Conservation (phyloP, 495 filamentous ascomycete genomes). For the Aspergillus bertholletiae region DNA sequence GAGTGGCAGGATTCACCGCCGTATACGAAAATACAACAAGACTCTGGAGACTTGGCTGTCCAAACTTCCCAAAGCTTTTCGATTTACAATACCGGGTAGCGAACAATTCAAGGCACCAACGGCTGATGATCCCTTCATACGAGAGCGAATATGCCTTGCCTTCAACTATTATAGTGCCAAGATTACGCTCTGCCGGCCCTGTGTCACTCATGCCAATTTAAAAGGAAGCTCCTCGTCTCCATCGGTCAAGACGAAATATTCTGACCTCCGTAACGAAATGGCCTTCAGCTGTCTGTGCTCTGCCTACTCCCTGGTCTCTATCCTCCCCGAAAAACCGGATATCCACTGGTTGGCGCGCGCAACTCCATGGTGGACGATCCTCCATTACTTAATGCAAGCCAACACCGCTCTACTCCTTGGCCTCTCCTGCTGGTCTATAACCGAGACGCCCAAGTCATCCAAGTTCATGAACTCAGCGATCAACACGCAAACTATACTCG, state of each 20-base stretch:
- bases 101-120: slow-evolving; percentile 6
- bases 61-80: slow-evolving; percentile 42
- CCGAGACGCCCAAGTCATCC: neutral
- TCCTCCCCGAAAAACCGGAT: slow-evolving; percentile 43
- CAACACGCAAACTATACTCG: slow-evolving; percentile 31
- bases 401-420: slow-evolving; percentile 55
- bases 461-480: neutral
- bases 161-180: slow-evolving; percentile 54
- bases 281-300: slow-evolving; percentile 54
- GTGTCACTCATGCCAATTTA: slow-evolving; percentile 33
- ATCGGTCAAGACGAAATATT: slow-evolving; percentile 16
- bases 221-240: slow-evolving; percentile 31
- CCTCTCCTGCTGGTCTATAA: slow-evolving; percentile 29
- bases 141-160: slow-evolving; percentile 39
- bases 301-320: slow-evolving; percentile 46
- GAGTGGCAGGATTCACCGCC: slow-evolving; percentile 49
- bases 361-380: slow-evolving; percentile 58
- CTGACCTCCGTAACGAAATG: slow-evolving; percentile 46
- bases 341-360: slow-evolving; percentile 40
- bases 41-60: slow-evolving; percentile 50
- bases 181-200: slow-evolving; percentile 58
- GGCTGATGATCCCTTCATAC: slow-evolving; percentile 7
- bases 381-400: slow-evolving; percentile 63
- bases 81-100: slow-evolving; percentile 30
- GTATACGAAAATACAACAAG: slow-evolving; percentile 40